phyloP scores from a whole-genome alignment of 164 flowering plant species.

The Umbellularia californica region DNA sequence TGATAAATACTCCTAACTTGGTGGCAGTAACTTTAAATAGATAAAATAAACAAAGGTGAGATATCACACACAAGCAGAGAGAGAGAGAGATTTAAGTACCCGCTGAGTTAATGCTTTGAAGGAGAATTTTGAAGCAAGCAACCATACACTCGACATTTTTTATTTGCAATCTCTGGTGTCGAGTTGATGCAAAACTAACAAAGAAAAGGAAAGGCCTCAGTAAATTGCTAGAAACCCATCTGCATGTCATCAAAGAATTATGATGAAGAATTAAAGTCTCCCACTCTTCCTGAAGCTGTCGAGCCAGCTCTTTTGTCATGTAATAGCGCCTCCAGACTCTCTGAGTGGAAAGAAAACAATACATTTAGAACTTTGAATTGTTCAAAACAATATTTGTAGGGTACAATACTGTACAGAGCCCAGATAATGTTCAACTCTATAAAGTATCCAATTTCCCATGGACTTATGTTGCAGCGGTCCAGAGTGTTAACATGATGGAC shows the following conservation, averaged over 20 bases:
- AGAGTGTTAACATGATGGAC: not conserved
- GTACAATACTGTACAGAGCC: not conserved
- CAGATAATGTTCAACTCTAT: not conserved
- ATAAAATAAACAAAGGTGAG: not conserved
- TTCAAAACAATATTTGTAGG: not conserved
- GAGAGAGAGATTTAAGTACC: slow-evolving; percentile 38
- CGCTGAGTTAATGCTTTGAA: slow-evolving; percentile 64
- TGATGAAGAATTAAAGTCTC: slow-evolving; percentile 25
- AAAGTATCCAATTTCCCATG: not conserved
- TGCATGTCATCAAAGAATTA: slow-evolving; percentile 21
- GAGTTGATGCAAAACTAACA: slow-evolving; percentile 31
- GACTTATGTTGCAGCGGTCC: not conserved
- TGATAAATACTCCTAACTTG: too few relatives aligned
- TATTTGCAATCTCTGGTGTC: slow-evolving; percentile 25
- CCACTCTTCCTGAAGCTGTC: slow-evolving; percentile 61
- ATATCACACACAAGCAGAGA: not conserved
- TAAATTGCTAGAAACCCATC: slow-evolving; percentile 50
- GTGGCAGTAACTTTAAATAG: too few relatives aligned
- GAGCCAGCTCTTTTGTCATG: slow-evolving; percentile 41
- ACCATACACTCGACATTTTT: slow-evolving; percentile 42
- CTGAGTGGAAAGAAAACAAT: slow-evolving; percentile 31
- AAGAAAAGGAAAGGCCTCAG: slow-evolving; percentile 90
- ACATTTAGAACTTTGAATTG: not conserved
- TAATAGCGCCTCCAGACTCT: slow-evolving; percentile 82
- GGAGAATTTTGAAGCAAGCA: slow-evolving; percentile 58